Conservation (phyloP, 2,329 filamentous ascomycete species). For the Saccharata proteae region DNA sequence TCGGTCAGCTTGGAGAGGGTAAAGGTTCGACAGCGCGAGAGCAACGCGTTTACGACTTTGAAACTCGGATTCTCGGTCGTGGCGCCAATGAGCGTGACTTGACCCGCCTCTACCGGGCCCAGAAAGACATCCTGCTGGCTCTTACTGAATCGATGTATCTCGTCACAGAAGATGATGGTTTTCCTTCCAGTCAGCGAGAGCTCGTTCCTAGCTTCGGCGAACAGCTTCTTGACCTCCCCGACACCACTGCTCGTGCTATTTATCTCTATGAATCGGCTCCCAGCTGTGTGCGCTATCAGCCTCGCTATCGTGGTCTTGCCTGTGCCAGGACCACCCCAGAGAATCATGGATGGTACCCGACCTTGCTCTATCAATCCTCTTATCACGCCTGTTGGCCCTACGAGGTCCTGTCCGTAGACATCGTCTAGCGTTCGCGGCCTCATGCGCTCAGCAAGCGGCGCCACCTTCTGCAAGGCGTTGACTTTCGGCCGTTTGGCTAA, state of each 20-base stretch:
- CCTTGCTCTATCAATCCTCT: conserved; percentile 76
- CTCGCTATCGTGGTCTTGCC: conserved; percentile 68
- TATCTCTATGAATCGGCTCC: conserved; percentile 84
- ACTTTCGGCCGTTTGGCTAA: conserved; percentile 48
- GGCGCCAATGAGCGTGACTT: conserved; percentile 83
- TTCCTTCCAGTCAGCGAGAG: conserved; percentile 69
- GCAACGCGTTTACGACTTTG: conserved; percentile 74
- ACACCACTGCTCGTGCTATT: conserved; percentile 86
- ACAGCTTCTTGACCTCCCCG: conserved; percentile 84
- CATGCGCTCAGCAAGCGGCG: conserved; percentile 89
- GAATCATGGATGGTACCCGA: conserved; percentile 83
- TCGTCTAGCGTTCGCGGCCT: conserved; percentile 73
- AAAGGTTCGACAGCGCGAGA: conserved; percentile 85
- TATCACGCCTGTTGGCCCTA: conserved; percentile 72
- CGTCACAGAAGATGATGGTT: conserved; percentile 96
- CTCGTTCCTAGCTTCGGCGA: conserved; percentile 72
- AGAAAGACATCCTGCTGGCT: conserved; percentile 91
- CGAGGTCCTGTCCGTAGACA: conserved; percentile 82
- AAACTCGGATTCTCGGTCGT: conserved; percentile 97
- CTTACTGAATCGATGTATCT: conserved; percentile 87
- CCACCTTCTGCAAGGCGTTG: conserved; percentile 49
- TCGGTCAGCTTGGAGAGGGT: conserved; percentile 65
- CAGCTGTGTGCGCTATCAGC: conserved; percentile 68
- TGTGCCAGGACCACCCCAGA: conserved; percentile 69
- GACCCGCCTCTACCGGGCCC: conserved; percentile 80